Conservation (phyloP, 2,329 filamentous ascomycete genomes). For the Epichloe festucae region DNA sequence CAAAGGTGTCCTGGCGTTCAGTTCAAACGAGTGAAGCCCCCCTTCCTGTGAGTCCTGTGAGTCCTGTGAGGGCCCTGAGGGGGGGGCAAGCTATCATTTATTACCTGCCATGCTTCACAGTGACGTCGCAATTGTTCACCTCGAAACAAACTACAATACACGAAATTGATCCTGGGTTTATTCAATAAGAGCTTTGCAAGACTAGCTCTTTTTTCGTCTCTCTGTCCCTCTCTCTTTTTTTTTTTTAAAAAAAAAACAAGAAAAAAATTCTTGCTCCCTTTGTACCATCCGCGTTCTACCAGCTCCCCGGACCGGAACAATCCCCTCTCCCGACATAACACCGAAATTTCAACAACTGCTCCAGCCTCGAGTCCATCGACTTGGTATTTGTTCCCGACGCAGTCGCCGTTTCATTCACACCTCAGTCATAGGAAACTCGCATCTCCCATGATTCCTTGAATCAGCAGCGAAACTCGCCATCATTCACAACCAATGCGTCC, state of each 20-base stretch:
- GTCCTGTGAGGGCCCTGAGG: neutral
- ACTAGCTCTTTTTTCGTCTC: no score
- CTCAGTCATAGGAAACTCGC: neutral
- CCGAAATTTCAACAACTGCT: conserved; percentile 9
- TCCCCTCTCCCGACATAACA: conserved; percentile 7
- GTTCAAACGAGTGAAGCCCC: neutral
- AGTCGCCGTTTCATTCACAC: no score
- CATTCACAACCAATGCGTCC: conserved; percentile 42
- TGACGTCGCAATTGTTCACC: no score
- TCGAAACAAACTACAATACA: no score
- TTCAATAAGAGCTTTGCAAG: no score
- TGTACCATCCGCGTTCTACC: no score
- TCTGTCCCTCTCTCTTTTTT: no score
- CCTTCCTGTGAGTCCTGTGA: neutral
- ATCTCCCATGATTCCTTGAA: neutral
- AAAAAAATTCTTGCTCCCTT: no score
- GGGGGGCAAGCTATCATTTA: no score
- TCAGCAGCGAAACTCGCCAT: neutral
- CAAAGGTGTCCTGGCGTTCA: neutral
- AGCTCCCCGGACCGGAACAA: conserved; percentile 18
- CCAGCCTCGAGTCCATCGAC: neutral
- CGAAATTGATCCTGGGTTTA: no score
- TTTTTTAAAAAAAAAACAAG: no score
- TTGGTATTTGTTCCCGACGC: no score
- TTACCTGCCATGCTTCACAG: neutral